Conservation (phyloP, 768 basidiomycete genomes). For the Daedalea quercina region DNA sequence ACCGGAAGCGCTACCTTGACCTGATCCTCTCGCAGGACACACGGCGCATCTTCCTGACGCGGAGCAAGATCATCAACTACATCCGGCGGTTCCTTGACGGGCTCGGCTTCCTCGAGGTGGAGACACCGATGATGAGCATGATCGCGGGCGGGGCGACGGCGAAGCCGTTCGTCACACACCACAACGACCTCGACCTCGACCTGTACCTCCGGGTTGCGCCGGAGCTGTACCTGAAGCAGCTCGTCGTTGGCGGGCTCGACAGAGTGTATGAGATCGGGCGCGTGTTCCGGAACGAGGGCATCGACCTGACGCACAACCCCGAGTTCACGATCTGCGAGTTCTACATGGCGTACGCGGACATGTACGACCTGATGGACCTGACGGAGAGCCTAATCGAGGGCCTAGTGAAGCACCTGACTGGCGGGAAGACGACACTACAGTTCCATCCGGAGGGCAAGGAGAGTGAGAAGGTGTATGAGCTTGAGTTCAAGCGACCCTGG, state of each 20-base stretch:
- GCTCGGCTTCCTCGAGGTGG: slow-evolving; percentile 96
- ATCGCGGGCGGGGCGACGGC: slow-evolving; percentile 97
- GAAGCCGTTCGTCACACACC: slow-evolving; percentile 98
- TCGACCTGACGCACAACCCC: slow-evolving; percentile 98
- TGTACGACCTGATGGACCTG: slow-evolving; percentile 97
- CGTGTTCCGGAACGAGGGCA: slow-evolving; percentile 97
- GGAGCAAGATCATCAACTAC: slow-evolving; percentile 88
- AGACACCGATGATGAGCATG: slow-evolving; percentile 97
- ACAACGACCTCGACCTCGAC: slow-evolving; percentile 96
- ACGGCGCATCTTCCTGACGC: slow-evolving; percentile 84
- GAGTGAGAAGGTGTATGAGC: slow-evolving; percentile 58
- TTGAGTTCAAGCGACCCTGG: slow-evolving; percentile 94
- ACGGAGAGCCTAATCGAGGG: slow-evolving; percentile 90
- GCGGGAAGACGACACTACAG: slow-evolving; percentile 69
- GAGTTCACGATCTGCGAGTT: slow-evolving; percentile 99
- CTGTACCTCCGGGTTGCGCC: slow-evolving; percentile 96
- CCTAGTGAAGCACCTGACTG: slow-evolving; percentile 80
- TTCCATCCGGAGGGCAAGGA: slow-evolving; percentile 96
- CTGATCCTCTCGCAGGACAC: slow-evolving; percentile 91
- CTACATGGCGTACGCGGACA: slow-evolving; percentile 99
- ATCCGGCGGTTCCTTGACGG: slow-evolving; percentile 84
- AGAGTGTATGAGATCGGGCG: slow-evolving; percentile 98
- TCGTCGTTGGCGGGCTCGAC: slow-evolving; percentile 94
- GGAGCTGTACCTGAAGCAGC: slow-evolving; percentile 96
- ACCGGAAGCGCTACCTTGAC: slow-evolving; percentile 98